Conservation (phyloP, 495 filamentous ascomycete genomes). For the Emericellopsis terricola region DNA sequence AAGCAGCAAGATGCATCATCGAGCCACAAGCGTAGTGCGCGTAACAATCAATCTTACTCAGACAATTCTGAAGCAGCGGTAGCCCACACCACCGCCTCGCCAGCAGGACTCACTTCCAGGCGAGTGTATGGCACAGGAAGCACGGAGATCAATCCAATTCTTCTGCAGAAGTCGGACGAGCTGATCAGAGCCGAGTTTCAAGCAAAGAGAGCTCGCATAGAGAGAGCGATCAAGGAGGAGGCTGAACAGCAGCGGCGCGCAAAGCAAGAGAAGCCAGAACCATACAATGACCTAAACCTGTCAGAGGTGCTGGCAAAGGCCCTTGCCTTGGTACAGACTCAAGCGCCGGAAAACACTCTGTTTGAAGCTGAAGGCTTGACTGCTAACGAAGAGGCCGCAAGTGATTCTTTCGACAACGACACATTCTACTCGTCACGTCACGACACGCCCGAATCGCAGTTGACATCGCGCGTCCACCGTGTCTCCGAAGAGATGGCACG, state of each 20-base stretch:
- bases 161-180: conserved; percentile 71
- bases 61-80: too few species aligned
- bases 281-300: conserved; percentile 54
- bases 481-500: conserved; percentile 26
- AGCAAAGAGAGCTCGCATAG: conserved; percentile 62
- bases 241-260: conserved; percentile 43
- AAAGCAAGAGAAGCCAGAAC: conserved; percentile 40
- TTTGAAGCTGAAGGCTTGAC: conserved; percentile 38
- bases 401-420: conserved; percentile 78
- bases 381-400: conserved; percentile 38
- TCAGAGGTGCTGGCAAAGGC: conserved; percentile 56
- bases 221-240: conserved; percentile 58
- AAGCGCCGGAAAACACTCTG: conserved; percentile 5
- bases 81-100: too few species aligned
- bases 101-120: too few species aligned
- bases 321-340: conserved; percentile 40
- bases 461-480: conserved; percentile 19
- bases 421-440: conserved; percentile 85
- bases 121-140: conserved; percentile 15
- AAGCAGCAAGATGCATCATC: too few species aligned
- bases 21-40: too few species aligned
- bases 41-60: too few species aligned
- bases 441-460: conserved; percentile 27
- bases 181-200: conserved; percentile 68
- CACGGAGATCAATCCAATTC: conserved; percentile 53